Conservation (phyloP, 1,139 yeast species). For the Trichomonascaceae sp. region DNA sequence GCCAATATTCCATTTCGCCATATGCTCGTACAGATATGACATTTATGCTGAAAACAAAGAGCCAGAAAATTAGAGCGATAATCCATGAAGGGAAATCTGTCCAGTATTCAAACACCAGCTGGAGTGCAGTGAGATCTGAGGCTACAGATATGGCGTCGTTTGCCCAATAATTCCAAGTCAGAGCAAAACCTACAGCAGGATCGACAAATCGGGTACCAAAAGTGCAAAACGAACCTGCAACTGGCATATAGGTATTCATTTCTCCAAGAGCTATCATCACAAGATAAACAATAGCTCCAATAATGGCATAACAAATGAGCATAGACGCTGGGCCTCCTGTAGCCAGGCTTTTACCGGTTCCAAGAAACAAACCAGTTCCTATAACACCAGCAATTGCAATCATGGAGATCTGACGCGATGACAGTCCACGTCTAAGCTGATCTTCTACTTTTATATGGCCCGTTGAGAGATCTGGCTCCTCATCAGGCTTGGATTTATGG, state of each 20-base stretch:
- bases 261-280: conserved; percentile 58
- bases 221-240: conserved; percentile 28
- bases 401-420: conserved; percentile 67
- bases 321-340: conserved; percentile 65
- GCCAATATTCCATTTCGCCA: conserved; percentile 66
- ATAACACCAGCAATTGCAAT: conserved; percentile 86
- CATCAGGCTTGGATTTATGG: not conserved
- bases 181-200: conserved; percentile 60
- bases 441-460: conserved; percentile 1
- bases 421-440: conserved; percentile 36
- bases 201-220: conserved; percentile 42
- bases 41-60: conserved; percentile 43
- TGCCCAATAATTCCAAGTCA: conserved; percentile 83
- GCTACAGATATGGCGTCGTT: conserved; percentile 71
- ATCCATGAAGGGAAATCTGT: conserved; percentile 71
- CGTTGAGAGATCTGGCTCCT: not conserved
- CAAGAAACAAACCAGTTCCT: conserved; percentile 71
- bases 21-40: conserved; percentile 57
- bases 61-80: conserved; percentile 52
- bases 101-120: conserved; percentile 73
- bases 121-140: conserved; percentile 68
- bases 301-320: conserved; percentile 48
- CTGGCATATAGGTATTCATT: conserved; percentile 55
- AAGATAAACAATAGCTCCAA: conserved; percentile 48
- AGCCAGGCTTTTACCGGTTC: conserved; percentile 52